Base-by-base conservation (phyloP, 345 rosid genomes). In the thale cress (Arabidopsis thaliana) region DNA sequence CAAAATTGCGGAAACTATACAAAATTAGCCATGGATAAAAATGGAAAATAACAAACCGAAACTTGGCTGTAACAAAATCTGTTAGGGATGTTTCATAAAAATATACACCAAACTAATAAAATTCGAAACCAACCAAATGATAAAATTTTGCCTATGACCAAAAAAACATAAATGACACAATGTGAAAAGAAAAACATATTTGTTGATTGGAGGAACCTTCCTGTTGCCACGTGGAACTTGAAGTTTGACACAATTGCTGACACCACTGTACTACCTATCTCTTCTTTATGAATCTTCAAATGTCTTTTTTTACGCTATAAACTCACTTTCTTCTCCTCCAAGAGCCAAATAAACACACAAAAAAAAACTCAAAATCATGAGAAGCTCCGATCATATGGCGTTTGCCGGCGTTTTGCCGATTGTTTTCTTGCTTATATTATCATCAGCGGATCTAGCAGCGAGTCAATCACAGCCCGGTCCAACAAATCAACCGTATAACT, bases 141-240 rank as follows among this genome's bases (percentile, higher is more conserved):
- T 0, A 52, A 50, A 40, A 2, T 24, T 28, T 28, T 22, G 46
- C 11, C 3, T 23, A 36, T 23, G 13, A 51, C 24, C 24, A 16
- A 16, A 16, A 16, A 2, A 45, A 62, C 37, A 4, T 30, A 64
- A 22, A 41, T 5, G 38, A 25, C 34, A 51, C 32, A 24, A 9
- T 23, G 28, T 16, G 41, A 20, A 37, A 71, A 22, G 22, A 3
- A 72, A 51, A 53, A 4, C 6, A 72, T 22, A 13, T 73, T 51
- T n/a, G 0, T 7, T 28, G 32, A 53, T 55, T 24, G 4, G 42
- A 69, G 45, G 67, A 65, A 65, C 13, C 38, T 55, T 66, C 64
- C 0, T 59, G 0, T 0, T 1, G 74, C 80, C 76, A 76, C 83
- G 82, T 81, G 83, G 80, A 80, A 53, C 23, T 24, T n/a, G 67